These are phyloP conservation scores for Cairneyella variabilis DNA, from an alignment of 495 filamentous ascomycete genomes.

Conservation along the genomic window DNA sequence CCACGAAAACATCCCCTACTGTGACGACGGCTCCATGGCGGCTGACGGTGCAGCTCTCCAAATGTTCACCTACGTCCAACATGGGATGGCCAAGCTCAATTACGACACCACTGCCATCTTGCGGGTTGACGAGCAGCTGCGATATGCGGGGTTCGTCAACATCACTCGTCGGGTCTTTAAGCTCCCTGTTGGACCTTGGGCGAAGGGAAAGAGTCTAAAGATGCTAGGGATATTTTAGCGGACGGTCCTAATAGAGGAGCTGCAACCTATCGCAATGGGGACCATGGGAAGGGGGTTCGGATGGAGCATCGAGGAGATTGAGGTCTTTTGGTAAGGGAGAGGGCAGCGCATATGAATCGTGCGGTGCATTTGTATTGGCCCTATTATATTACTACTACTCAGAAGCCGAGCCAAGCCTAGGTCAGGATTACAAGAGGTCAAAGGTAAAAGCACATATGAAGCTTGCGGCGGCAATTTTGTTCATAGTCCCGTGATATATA, in stretches of 20 bases:
- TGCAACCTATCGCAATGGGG: neutral
- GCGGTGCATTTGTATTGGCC: neutral
- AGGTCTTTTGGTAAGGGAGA: neutral
- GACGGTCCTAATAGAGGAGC: slow-evolving; percentile 2
- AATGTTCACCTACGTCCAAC: slow-evolving; percentile 39
- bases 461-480: too few species aligned
- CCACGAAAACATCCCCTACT: slow-evolving; percentile 25
- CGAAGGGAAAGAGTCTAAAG: slow-evolving; percentile 35
- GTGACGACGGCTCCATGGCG: slow-evolving; percentile 33
- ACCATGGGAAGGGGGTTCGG: neutral
- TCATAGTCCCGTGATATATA: too few species aligned
- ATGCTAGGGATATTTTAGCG: slow-evolving; percentile 32
- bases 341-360: neutral
- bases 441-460: too few species aligned
- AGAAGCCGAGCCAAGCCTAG: neutral
- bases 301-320: neutral
- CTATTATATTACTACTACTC: slow-evolving; percentile 1
- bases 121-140: slow-evolving; percentile 39
- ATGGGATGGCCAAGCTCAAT: slow-evolving; percentile 38
- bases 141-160: slow-evolving; percentile 29
- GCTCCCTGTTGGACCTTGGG: slow-evolving; percentile 40
- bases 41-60: slow-evolving; percentile 37
- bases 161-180: slow-evolving; percentile 24
- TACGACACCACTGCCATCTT: slow-evolving; percentile 44
- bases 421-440: neutral